Base-by-base conservation (phyloP, 2,329 filamentous ascomycete species). In the Cryphonectria naterciae region DNA sequence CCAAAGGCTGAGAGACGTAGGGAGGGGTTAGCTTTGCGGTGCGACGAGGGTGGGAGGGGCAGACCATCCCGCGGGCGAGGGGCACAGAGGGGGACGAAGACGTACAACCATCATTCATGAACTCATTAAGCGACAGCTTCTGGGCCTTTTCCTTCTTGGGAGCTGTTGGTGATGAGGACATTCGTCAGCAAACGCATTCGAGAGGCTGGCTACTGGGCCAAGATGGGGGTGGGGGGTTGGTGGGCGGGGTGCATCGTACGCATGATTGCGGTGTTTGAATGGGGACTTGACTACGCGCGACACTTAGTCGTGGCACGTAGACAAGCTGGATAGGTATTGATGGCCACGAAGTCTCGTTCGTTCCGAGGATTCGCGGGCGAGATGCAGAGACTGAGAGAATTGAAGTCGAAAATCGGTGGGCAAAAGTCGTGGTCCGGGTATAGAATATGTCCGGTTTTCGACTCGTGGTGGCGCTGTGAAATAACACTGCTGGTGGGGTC, bases 41-140 rank as follows among this genome's bases (percentile, higher is more conserved):
- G 70, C 73, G 63, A 72, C 52, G 77, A 80, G 79, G 77, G 67
- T 71, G 72, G 73, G 71, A 72, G 74, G 69, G 61, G 60, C 41
- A 60, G 22, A 39, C 6, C 8, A 19, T 15, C 32, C 28, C 32
- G 49, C 37, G 22, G 11, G 22, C 39, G 65, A 32, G 71, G 69
- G 65, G 75, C 19, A 72, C 73, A 68, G 56, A 67, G 75, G 72
- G 73, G 49, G 67, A 75, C 72, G 73, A 74, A 74, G 69, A 87
- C 93, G 84, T 88, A 98, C 95, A 91, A 83, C 94, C 89, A 83
- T 98, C 94, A 81, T 88, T 88, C 87, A 99, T 89, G 89, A 99
- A 99, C 85, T 94, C 93, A 87, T 94, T 93, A 81, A 98, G 91
- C 87, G 93, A 94, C 93, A 99, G 95, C 88, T 97, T 99, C 90